These are phyloP conservation scores for Pythium aquatile DNA, from an alignment of 352 stramenopile genomes.

Conservation along the genomic window DNA sequence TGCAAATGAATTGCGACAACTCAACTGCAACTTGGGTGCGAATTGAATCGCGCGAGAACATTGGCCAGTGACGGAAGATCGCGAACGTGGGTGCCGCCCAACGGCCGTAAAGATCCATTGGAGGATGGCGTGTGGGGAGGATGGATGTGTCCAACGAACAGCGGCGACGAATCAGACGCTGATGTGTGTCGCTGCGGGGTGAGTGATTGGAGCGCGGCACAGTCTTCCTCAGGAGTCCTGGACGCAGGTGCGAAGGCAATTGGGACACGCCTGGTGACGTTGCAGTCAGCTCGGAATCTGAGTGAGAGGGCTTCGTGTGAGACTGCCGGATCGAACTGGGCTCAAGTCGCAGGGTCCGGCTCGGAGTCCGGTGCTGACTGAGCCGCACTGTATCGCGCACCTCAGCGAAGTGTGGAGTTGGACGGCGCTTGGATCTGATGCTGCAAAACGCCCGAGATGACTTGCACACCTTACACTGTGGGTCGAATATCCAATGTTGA, in stretches of 20 bases:
- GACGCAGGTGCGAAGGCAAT: neutral
- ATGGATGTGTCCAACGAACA: neutral
- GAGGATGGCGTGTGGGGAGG: neutral
- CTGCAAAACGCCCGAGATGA: too few relatives aligned
- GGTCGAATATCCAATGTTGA: too few relatives aligned
- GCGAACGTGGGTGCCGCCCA: neutral
- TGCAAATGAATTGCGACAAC: slow-evolving; percentile 19
- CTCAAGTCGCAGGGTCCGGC: neutral
- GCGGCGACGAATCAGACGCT: neutral
- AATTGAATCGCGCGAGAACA: slow-evolving; percentile 5
- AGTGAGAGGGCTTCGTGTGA: neutral
- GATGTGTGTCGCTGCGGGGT: neutral
- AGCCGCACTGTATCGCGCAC: neutral
- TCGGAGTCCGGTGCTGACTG: neutral
- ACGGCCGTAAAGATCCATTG: neutral
- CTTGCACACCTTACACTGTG: too few relatives aligned
- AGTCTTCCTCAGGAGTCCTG: too few relatives aligned
- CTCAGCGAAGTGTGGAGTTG: neutral
- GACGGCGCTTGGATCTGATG: neutral
- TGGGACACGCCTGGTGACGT: neutral
- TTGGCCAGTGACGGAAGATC: neutral
- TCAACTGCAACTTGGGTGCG: slow-evolving; percentile 21
- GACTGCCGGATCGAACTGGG: neutral
- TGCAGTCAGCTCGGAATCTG: neutral
- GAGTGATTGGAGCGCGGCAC: slow-evolving; percentile 2